phyloP scores from a whole-genome alignment of 331 rosid genomes.

The Spiraea crenata region DNA sequence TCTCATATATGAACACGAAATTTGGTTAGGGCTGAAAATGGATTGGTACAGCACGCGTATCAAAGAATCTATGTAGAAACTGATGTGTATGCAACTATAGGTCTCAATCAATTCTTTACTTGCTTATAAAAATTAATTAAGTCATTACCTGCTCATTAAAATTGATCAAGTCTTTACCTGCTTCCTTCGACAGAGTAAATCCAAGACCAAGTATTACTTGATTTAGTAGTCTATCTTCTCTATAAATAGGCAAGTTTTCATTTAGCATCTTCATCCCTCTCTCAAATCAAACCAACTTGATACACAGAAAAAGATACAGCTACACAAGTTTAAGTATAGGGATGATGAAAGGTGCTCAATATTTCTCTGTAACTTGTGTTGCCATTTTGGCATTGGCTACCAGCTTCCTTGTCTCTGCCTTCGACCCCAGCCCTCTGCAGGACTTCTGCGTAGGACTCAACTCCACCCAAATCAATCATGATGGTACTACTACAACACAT shows the following conservation, averaged over 20 bases:
- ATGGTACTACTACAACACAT: too few species aligned
- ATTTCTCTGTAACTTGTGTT: neutral
- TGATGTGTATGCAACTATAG: too few species aligned
- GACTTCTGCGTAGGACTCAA: slow-evolving; percentile 8
- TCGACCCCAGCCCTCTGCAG: slow-evolving; percentile 1
- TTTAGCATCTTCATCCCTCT: neutral
- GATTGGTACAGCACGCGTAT: too few species aligned
- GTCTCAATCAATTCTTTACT: neutral
- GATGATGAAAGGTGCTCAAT: neutral
- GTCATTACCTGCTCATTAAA: neutral
- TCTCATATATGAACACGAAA: too few species aligned
- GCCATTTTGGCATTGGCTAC: neutral
- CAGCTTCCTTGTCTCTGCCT: neutral
- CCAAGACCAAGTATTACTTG: neutral
- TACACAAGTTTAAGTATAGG: too few species aligned
- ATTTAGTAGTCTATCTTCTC: neutral
- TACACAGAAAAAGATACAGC: too few species aligned
- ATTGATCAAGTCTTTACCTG: neutral
- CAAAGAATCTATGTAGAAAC: too few species aligned
- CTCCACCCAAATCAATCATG: neutral
- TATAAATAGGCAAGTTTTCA: neutral
- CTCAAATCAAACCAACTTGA: neutral
- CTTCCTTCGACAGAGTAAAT: neutral
- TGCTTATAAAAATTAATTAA: neutral
- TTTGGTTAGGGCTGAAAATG: too few species aligned